phyloP scores from a whole-genome alignment of 108 stramenopile species.

The Cyclotella atomus region DNA sequence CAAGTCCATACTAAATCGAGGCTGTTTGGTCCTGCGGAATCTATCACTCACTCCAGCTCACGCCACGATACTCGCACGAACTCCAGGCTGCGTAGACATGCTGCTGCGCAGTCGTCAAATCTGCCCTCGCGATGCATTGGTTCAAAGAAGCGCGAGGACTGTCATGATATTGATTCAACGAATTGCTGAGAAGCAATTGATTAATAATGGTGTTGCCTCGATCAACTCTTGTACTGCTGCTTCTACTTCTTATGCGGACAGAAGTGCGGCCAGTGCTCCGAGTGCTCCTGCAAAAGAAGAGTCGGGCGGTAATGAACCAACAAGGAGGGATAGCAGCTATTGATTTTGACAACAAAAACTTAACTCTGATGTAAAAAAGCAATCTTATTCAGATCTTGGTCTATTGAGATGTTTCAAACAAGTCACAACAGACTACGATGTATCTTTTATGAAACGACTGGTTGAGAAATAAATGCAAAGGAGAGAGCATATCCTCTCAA shows the following conservation, averaged over 20 bases:
- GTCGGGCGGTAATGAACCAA: not conserved
- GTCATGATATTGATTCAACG: conserved; percentile 40
- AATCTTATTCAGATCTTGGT: no score
- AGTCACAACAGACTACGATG: no score
- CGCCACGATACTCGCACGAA: conserved; percentile 24
- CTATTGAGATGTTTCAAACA: no score
- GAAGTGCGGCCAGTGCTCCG: not conserved
- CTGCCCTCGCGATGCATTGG: conserved; percentile 31
- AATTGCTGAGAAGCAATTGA: not conserved
- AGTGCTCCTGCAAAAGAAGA: not conserved
- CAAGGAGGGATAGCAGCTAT: not conserved
- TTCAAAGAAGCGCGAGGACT: conserved; percentile 28
- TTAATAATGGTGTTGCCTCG: not conserved
- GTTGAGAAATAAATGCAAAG: conserved; percentile 33
- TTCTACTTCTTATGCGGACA: not conserved
- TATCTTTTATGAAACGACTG: not conserved
- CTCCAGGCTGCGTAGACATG: conserved; percentile 38
- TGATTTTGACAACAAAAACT: no score
- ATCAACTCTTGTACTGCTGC: no score
- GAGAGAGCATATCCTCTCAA: conserved; percentile 29
- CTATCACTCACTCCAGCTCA: conserved; percentile 38
- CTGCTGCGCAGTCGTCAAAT: conserved; percentile 28
- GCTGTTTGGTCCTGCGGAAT: conserved; percentile 37
- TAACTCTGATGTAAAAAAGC: no score
- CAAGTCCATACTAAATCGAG: conserved; percentile 42